A percentile compares a stretch with the other conserved stretches of the same genome.
phyloP scores from a whole-genome alignment of 495 filamentous ascomycete genomes.

The Penicillium mononematosum region DNA sequence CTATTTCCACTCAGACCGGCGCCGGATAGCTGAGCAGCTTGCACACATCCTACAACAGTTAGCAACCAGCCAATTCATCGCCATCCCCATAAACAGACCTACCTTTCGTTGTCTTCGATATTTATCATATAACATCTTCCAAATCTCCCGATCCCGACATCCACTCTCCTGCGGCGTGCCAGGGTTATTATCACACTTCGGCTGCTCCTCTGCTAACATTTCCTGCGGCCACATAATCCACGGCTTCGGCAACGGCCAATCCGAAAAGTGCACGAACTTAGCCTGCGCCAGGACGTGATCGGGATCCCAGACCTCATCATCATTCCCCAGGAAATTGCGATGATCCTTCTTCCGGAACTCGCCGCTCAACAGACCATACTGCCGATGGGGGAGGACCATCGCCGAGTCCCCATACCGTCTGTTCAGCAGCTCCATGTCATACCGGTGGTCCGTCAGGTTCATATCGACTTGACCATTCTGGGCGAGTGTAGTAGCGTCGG shows the following conservation, averaged over 20 bases:
- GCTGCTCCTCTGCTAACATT: slow-evolving; percentile 55
- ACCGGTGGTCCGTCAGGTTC: slow-evolving; percentile 39
- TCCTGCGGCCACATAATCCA: slow-evolving; percentile 65
- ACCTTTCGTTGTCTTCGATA: slow-evolving; percentile 63
- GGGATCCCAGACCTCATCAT: slow-evolving; percentile 67
- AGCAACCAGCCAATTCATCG: background rate
- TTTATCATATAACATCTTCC: slow-evolving; percentile 70
- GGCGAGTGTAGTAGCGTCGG: slow-evolving; percentile 36
- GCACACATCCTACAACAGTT: slow-evolving; percentile 42
- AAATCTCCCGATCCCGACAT: slow-evolving; percentile 64
- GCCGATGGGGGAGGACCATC: slow-evolving; percentile 71
- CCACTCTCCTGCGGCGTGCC: slow-evolving; percentile 46
- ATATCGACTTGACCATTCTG: slow-evolving; percentile 37
- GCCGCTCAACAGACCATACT: slow-evolving; percentile 65
- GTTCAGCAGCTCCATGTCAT: slow-evolving; percentile 77
- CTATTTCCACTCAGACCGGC: slow-evolving; percentile 31
- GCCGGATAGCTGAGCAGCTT: slow-evolving; percentile 50
- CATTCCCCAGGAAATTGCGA: slow-evolving; percentile 59
- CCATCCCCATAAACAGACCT: slow-evolving; percentile 11
- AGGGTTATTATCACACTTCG: slow-evolving; percentile 53
- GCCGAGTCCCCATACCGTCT: slow-evolving; percentile 63
- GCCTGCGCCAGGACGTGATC: slow-evolving; percentile 60
- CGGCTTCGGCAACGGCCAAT: slow-evolving; percentile 79
- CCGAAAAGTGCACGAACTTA: slow-evolving; percentile 77
- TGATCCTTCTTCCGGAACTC: slow-evolving; percentile 69